These are phyloP conservation scores for Candida pini DNA, from an alignment of 805 yeast genomes.

Conservation along the genomic window DNA sequence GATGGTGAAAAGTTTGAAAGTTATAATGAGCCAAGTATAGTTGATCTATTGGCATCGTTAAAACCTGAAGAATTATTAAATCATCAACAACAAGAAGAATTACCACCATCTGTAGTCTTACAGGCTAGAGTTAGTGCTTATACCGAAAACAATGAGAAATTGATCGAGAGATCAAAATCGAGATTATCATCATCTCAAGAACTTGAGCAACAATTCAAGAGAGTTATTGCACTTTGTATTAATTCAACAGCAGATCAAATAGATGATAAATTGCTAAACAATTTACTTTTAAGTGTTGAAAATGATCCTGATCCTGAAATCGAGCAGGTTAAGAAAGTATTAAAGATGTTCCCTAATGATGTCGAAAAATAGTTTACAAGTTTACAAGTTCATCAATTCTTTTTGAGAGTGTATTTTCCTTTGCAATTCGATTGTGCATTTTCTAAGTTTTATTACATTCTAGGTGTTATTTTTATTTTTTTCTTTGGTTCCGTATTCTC, in stretches of 20 bases:
- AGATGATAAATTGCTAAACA: constrained; percentile 56
- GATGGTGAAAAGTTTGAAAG: neutral
- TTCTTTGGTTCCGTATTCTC: too few species aligned
- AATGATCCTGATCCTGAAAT: constrained; percentile 59
- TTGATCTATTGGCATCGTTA: constrained; percentile 7
- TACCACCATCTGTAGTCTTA: constrained; percentile 49
- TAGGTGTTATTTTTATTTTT: too few species aligned
- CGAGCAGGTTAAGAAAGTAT: constrained; percentile 28
- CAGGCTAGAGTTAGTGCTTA: constrained; percentile 82
- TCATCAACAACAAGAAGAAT: constrained; percentile 17
- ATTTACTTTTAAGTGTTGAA: constrained; percentile 84
- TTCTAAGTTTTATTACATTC: too few species aligned
- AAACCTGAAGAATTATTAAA: constrained; percentile 8
- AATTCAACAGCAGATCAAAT: constrained; percentile 80
- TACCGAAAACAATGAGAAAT: constrained; percentile 54
- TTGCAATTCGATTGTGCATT: too few species aligned
- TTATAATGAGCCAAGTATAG: neutral
- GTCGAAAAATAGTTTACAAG: too few species aligned
- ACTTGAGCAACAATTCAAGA: constrained; percentile 72
- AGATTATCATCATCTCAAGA: constrained; percentile 50
- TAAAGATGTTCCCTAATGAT: constrained; percentile 16
- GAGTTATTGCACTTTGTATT: constrained; percentile 85
- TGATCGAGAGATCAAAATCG: constrained; percentile 46
- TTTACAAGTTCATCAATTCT: too few species aligned
- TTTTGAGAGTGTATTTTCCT: too few species aligned